phyloP scores from a whole-genome alignment of 768 basidiomycete species.

The Russula ochroleuca region DNA sequence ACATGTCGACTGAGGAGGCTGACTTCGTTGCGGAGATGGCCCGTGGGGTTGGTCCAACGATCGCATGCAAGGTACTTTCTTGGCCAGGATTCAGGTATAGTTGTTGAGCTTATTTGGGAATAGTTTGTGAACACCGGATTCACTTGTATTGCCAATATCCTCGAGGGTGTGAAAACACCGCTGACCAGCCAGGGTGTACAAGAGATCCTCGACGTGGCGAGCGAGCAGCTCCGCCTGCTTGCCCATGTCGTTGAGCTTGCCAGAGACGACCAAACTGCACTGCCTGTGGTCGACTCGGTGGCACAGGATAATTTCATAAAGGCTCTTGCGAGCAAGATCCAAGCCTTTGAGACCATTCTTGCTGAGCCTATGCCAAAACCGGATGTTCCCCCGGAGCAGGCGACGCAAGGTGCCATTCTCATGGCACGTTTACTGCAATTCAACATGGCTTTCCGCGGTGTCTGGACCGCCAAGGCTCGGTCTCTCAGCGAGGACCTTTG shows the following conservation, averaged over 20 bases:
- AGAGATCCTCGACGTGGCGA: constrained; percentile 41
- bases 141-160: constrained; percentile 55
- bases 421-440: constrained; percentile 70
- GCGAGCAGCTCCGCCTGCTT: constrained; percentile 64
- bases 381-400: constrained; percentile 24
- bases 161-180: constrained; percentile 36
- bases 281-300: constrained; percentile 48
- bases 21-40: constrained; percentile 83
- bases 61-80: constrained; percentile 59
- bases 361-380: constrained; percentile 27
- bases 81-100: neutral
- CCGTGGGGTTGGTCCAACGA: constrained; percentile 57
- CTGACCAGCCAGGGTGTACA: constrained; percentile 31
- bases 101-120: neutral
- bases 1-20: constrained; percentile 73
- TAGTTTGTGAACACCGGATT: constrained; percentile 77
- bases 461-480: constrained; percentile 52
- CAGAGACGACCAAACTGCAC: constrained; percentile 41
- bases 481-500: constrained; percentile 44
- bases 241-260: constrained; percentile 66
- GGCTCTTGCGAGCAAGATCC: constrained; percentile 46
- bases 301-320: constrained; percentile 57
- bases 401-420: constrained; percentile 47
- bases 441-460: constrained; percentile 57
- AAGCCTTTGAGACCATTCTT: constrained; percentile 34